Base-by-base conservation (phyloP, 2,329 filamentous ascomycete genomes). In the Talaromyces sp. region DNA sequence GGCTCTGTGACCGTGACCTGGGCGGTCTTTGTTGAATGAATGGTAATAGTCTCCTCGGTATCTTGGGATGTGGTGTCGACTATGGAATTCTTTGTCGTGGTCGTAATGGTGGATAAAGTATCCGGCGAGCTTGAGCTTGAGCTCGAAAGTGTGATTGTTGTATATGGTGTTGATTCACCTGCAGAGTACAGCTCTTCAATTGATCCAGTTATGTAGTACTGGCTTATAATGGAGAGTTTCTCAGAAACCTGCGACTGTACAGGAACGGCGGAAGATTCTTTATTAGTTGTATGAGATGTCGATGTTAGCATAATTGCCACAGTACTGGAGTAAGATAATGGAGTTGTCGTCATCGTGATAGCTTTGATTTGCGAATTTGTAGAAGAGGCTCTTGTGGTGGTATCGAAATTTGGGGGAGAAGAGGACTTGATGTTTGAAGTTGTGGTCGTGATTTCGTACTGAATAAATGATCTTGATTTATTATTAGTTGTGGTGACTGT, bases 21-120 rank as follows among this genome's bases (percentile, higher is more conserved):
- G 16, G 17, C 36, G 1, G 50, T 52, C 8, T 27, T 36, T 1
- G 44, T 52, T 16, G 50, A 39, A 11, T 48, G 50, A 3, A 52
- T n/a, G 10, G 50, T 52, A 11, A 48, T 19, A 9, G 49, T 51
- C 13, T 47, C 35, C 19, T 30, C 20, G 11, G 16, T 27, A 17
- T 52, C 22, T 14, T 52, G 43, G 2, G n/a, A n/a, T n/a, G 24
- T 27, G 24, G 5, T 27, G 9, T 27, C 24, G 24, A n/a, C n/a
- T n/a, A n/a, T n/a, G n/a, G n/a, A n/a, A n/a, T n/a, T n/a, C n/a
- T n/a, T 32, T 32, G 43, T 30, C 10, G 33, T 48, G 13, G 46
- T 10, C 9, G 22, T 14, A 16, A n/a, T 3, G 29, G 2, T 22
- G 22, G 45, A 13, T 33, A 40, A 20, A 20, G 37, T 40, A 3